Base-by-base conservation (phyloP, 2,329 filamentous ascomycete genomes). In the Arthrobotrys megalospora region DNA sequence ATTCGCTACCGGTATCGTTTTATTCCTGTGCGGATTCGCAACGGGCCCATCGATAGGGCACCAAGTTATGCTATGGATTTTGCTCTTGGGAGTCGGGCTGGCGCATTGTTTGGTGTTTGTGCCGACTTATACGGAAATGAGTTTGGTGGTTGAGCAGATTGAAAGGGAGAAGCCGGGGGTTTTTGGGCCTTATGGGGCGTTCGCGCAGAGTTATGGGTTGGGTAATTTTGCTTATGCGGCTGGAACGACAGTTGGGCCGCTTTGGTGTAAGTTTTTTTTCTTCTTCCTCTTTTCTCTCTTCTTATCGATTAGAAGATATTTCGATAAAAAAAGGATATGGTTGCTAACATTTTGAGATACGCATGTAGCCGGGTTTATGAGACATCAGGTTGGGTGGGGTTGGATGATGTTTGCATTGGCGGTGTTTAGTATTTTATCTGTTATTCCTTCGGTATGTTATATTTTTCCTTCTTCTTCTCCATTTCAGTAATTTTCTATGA, bases 121-220 rank as follows among this genome's bases (percentile, higher is more conserved):
- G 47, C 76, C 76, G 7, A 62, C 67, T 38, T 75, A 72, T 24
- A 67, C 76, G 47, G 76, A 79, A 53, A 66, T 79, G 69, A 79
- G 69, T 24, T 71, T 79, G 48, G 65, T 75, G 43, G 76, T 79
- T 4, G 76, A 73, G 32, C 64, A 79, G 32, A 79, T 79, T 21
- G 76, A 79, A 41, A 58, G 60, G 50, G 76, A 79, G 55, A 69
- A 70, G 50, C 76, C 76, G 0, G 76, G 76, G 47, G 69, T 73
- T 24, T 79, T 79, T 63, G 76, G 76, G 8, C 68, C 68, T 7
- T 75, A 79, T 34, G 76, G 76, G 14, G 76, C 76, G n/a, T 79
- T 75, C 16, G 76, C 76, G 38, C 76, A 79, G 65, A 75, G 69
- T 38, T 79, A 79, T 36, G 76, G 76, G 19, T 58, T 75, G 58